These are phyloP conservation scores for Cyberlindnera mrakii DNA, from an alignment of 805 yeast species.

Conservation along the genomic window DNA sequence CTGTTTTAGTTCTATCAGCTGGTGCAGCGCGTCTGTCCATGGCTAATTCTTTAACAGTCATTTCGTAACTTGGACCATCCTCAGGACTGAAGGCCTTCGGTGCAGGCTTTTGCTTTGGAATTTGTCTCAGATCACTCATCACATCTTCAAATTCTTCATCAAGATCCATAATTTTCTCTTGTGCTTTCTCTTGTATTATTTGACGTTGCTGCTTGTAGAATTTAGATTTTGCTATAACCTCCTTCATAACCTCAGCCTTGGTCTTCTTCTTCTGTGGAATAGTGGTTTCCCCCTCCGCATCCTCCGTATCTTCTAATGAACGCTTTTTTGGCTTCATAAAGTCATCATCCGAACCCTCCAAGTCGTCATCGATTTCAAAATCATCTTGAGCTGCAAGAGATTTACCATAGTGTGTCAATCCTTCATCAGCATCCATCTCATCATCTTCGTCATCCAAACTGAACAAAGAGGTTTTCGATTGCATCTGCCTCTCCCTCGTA, in stretches of 20 bases:
- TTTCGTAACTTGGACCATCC: conserved; percentile 49
- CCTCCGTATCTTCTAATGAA: conserved; percentile 19
- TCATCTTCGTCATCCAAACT: conserved; percentile 55
- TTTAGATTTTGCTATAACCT: conserved; percentile 77
- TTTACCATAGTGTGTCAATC: conserved; percentile 77
- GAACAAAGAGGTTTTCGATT: conserved; percentile 52
- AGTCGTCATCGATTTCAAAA: conserved; percentile 42
- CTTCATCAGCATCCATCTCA: conserved; percentile 23
- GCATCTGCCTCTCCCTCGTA: conserved; percentile 75
- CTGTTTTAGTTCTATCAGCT: conserved; percentile 75
- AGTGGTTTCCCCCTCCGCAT: conserved; percentile 33
- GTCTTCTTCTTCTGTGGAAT: conserved; percentile 55
- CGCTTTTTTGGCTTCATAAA: conserved; percentile 30
- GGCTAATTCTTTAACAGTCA: conserved; percentile 57
- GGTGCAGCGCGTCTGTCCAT: conserved; percentile 75
- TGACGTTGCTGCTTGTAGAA: conserved; percentile 74
- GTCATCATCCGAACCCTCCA: conserved; percentile 31
- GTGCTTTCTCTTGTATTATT: conserved; percentile 50
- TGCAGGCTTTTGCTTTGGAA: conserved; percentile 24
- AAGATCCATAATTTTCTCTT: conserved; percentile 56
- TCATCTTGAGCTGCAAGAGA: conserved; percentile 55
- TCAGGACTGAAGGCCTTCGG: conserved; percentile 26
- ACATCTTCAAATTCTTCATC: conserved; percentile 72
- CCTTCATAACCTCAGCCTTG: conserved; percentile 82
- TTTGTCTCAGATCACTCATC: conserved; percentile 44